Conservation (phyloP, 2,329 filamentous ascomycete genomes). For the Colletotrichum nymphaeae region DNA sequence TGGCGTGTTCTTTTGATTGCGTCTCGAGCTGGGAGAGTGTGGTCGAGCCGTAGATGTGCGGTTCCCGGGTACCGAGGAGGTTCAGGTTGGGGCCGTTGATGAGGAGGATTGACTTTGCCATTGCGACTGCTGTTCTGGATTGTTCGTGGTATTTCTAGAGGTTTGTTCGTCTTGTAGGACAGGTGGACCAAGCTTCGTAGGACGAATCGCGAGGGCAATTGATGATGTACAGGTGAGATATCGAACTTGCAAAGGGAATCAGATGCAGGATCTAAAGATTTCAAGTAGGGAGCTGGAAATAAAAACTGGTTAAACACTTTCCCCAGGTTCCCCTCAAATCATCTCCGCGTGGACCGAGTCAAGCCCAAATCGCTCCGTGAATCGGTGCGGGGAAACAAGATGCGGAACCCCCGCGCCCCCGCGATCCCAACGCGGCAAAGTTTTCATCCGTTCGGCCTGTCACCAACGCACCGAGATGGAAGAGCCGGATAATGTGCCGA, state of each 20-base stretch:
- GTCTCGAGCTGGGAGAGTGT: conserved; percentile 73
- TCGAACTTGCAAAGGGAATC: neutral
- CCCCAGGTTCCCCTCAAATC: neutral
- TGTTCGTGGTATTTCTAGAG: neutral
- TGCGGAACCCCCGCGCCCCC: neutral
- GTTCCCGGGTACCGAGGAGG: conserved; percentile 80
- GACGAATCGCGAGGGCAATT: neutral
- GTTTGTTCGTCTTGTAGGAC: neutral
- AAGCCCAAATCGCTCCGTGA: neutral
- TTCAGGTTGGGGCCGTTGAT: conserved; percentile 87
- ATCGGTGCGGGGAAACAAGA: conserved; percentile 4
- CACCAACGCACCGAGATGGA: neutral
- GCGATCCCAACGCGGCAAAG: neutral
- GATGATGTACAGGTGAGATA: neutral
- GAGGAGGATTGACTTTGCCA: conserved; percentile 68
- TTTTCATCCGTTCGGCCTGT: neutral
- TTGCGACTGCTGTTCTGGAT: conserved; percentile 37
- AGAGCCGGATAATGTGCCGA: neutral
- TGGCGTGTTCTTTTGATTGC: conserved; percentile 61
- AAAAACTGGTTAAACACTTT: conserved; percentile 5
- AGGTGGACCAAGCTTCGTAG: neutral
- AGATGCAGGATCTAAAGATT: neutral
- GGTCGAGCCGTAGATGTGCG: conserved; percentile 77
- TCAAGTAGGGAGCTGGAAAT: neutral
- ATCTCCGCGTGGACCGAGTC: neutral